phyloP scores from a whole-genome alignment of 2,329 filamentous ascomycete genomes.

The Ciborinia camelliae region DNA sequence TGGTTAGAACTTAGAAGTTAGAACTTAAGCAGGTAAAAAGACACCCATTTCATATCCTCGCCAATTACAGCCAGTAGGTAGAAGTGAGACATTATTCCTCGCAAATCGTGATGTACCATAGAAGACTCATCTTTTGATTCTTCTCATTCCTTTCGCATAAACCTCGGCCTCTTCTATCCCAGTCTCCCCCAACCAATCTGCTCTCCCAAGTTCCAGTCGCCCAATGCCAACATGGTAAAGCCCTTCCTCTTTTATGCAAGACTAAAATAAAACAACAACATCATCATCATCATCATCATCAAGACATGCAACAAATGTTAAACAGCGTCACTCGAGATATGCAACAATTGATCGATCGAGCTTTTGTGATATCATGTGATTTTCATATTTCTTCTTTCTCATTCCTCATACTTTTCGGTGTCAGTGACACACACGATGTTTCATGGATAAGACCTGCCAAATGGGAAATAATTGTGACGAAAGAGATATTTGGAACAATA shows the following conservation, averaged over 20 bases:
- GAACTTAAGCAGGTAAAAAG: not conserved
- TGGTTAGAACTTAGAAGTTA: not conserved
- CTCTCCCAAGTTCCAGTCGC: not conserved
- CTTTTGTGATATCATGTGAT: not conserved
- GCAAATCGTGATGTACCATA: too few relatives aligned
- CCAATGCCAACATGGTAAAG: constrained; percentile 1
- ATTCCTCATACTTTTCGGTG: not conserved
- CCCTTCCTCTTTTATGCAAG: constrained; percentile 4
- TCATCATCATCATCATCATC: not conserved
- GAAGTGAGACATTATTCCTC: not conserved
- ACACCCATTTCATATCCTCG: not conserved
- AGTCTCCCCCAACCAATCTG: constrained; percentile 1
- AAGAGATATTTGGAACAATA: not conserved
- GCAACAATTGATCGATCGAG: constrained; percentile 18
- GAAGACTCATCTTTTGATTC: not conserved
- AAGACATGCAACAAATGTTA: constrained; percentile 14
- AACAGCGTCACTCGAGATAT: constrained; percentile 17
- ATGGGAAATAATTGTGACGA: not conserved
- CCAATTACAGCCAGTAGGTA: not conserved
- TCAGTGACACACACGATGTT: not conserved
- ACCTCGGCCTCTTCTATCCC: not conserved
- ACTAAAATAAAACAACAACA: not conserved
- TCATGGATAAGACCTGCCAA: not conserved
- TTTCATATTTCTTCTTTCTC: not conserved
- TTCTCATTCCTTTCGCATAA: not conserved